These are phyloP conservation scores for Psilocybe subaeruginosa DNA, from an alignment of 768 basidiomycete genomes.

Conservation along the genomic window DNA sequence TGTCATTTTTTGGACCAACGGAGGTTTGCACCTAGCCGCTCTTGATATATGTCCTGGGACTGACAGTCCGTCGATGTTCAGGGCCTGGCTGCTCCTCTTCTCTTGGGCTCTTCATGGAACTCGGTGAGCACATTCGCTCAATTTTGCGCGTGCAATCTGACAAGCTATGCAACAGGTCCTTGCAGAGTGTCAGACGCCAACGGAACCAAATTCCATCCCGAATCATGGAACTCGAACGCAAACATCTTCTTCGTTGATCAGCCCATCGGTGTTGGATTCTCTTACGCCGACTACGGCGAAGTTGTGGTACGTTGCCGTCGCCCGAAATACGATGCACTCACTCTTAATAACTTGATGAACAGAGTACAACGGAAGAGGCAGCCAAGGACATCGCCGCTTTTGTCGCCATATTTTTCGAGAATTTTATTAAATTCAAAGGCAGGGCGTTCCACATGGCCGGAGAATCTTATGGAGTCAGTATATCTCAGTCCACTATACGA, in stretches of 20 bases:
- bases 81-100: constrained; percentile 47
- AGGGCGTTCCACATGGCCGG: constrained; percentile 68
- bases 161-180: constrained; percentile 47
- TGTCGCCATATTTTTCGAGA: constrained; percentile 73
- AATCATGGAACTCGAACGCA: constrained; percentile 72
- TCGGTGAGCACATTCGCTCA: constrained; percentile 49
- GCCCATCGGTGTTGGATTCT: constrained; percentile 65
- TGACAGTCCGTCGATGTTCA: not conserved
- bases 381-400: constrained; percentile 74
- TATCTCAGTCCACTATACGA: not conserved
- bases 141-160: not conserved
- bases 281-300: constrained; percentile 67
- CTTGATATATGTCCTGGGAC: not conserved
- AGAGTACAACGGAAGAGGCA: constrained; percentile 71
- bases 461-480: constrained; percentile 75
- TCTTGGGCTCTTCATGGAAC: constrained; percentile 74
- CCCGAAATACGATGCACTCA: not conserved
- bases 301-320: constrained; percentile 39
- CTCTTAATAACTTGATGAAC: not conserved
- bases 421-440: constrained; percentile 73
- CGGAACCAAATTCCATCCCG: constrained; percentile 54
- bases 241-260: constrained; percentile 69
- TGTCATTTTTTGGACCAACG: constrained; percentile 60
- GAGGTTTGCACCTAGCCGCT: constrained; percentile 32
- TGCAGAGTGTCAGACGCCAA: constrained; percentile 61